Evolutionary conservation across 2,329 filamentous ascomycete genomes (phyloP).

Genomic region (Bipolaris sorokiniana): DNA sequence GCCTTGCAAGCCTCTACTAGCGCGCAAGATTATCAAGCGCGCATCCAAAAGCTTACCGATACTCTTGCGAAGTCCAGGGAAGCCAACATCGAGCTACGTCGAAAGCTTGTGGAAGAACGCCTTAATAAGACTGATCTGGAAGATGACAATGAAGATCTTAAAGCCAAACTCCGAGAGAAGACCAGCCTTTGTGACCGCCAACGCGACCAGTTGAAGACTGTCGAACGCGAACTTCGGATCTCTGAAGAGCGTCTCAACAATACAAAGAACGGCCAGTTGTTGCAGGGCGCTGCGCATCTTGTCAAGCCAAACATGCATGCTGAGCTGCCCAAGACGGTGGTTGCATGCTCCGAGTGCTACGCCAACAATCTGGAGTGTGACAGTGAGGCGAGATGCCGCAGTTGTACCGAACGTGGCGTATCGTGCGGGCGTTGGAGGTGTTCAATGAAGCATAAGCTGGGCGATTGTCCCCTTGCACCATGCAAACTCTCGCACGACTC

Average conservation of each 20-base stretch:
- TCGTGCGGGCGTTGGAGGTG: constrained; percentile 41
- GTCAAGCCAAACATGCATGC: constrained; percentile 23
- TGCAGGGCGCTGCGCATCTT: constrained; percentile 37
- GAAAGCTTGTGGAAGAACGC: constrained; percentile 19
- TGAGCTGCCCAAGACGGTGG: constrained; percentile 29
- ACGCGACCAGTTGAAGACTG: constrained; percentile 22
- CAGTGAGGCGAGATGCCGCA: constrained; percentile 24
- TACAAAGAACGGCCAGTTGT: constrained; percentile 16
- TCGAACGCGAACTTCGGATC: constrained; percentile 11
- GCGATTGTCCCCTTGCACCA: constrained; percentile 26
- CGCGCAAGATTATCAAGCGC: background rate
- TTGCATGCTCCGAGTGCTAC: constrained; percentile 41
- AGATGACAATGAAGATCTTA: constrained; percentile 20
- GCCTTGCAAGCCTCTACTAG: background rate
- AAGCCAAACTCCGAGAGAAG: constrained; percentile 28
- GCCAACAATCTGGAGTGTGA: constrained; percentile 35
- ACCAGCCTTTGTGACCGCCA: constrained; percentile 25
- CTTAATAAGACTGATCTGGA: constrained; percentile 17
- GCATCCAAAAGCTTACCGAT: constrained; percentile 14
- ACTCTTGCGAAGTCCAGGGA: constrained; percentile 19
- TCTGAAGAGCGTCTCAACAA: constrained; percentile 16
- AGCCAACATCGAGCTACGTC: constrained; percentile 14
- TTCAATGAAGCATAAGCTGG: constrained; percentile 31
- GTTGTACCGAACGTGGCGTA: constrained; percentile 27
- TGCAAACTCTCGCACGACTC: constrained; percentile 34